Evolutionary conservation across 192 early-diverging fungal genomes (phyloP), one percentile per base, ranked within the genome.

Genomic region (Lobosporangium transversale): DNA sequence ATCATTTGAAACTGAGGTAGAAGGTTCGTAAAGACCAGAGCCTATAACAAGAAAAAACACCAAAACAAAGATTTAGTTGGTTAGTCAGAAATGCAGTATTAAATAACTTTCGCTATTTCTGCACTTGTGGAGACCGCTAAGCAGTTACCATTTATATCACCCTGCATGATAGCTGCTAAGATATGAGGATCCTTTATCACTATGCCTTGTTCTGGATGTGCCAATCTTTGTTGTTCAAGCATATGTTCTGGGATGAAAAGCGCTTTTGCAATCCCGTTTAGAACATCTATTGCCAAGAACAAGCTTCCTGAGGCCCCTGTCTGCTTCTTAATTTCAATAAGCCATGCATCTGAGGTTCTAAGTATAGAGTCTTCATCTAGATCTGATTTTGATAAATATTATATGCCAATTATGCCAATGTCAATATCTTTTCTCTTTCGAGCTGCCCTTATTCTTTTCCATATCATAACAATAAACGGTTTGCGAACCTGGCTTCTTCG

Each of bases 201-300:
- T 21, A 67, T 29, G 6, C 73, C 73, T 24, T 47, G 26, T 18
- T 11, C 53, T 18, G 59, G 36, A 11, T 53, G 6, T 2, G 27
- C 31, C 15, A 33, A 6, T 29, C 59, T 49, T 23, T 67, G 51
- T 24, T 43, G 18, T 27, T 58, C 64, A 20, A 67, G 45, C 45
- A 67, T 32, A 20, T 29, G 44, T 29, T 74, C 55, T 52, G 73
- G 64, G 52, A 76, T 51, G 21, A 58, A 49, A 24, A 76, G 20
- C 0, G 73, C 63, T 45, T 67, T 76, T 15, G 52, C 53, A 21
- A 50, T 44, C 1, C 58, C 64, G 3, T 47, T 49, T 2, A 59
- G 65, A 2, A 76, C 48, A 57, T 76, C 73, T 45, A 76, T 24
- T 1, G 65, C 73, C 20, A 76, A 36, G 47, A 66, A 76, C n/a